Evolutionary conservation across 2,329 filamentous ascomycete genomes (phyloP).

Genomic region (Cadophora luteo-olivacea): DNA sequence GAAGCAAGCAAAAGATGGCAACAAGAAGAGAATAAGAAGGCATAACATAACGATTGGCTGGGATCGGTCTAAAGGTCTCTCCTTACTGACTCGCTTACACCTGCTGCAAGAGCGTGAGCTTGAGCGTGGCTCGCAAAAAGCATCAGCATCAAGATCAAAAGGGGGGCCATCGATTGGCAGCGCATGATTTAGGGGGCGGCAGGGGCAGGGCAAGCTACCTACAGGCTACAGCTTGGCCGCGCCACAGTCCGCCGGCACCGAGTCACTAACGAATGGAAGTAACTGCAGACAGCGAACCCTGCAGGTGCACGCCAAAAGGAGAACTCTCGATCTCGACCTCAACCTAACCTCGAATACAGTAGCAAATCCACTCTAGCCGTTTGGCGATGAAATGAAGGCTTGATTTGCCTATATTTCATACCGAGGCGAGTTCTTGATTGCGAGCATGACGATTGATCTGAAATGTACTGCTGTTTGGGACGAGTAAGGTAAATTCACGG

Average conservation of each 20-base stretch:
- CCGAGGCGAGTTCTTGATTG: neutral
- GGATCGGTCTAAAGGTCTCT: neutral
- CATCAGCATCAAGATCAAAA: neutral
- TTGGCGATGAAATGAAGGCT: conserved; percentile 4
- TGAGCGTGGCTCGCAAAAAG: neutral
- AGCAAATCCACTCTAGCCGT: neutral
- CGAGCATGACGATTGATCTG: neutral
- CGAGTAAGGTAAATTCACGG: neutral
- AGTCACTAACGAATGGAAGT: neutral
- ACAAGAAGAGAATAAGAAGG: neutral
- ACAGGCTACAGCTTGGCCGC: neutral
- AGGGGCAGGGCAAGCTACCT: too few species aligned
- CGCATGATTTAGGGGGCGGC: conserved; percentile 24
- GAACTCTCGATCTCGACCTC: neutral
- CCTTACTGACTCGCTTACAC: conserved; percentile 6
- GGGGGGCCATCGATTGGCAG: conserved; percentile 24
- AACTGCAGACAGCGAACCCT: neutral
- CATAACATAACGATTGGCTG: neutral
- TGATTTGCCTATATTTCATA: neutral
- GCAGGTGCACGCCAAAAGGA: neutral
- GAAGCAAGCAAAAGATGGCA: neutral
- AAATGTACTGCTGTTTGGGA: neutral
- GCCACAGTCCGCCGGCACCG: conserved; percentile 10
- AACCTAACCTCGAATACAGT: neutral
- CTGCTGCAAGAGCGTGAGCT: neutral